Base-by-base conservation (phyloP, 495 filamentous ascomycete species). In the Tirmania nivea region DNA sequence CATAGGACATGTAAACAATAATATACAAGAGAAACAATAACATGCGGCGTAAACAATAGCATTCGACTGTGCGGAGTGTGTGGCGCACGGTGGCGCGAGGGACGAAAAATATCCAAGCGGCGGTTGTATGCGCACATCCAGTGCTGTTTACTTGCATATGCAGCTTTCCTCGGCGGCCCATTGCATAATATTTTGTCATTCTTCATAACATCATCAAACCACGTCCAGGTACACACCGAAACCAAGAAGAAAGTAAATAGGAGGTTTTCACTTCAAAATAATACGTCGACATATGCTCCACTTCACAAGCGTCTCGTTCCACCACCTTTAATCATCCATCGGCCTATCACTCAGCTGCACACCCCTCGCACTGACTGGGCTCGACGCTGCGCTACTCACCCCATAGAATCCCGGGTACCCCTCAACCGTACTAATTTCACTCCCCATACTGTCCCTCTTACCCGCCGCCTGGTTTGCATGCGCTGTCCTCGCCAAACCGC, bases 321-420 rank as follows among this genome's bases (percentile, higher is more conserved):
- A 52, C 39, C 39, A 45, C 12, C 12, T 1, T 45, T 19, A 45
- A 67, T 90, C 81, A 66, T 88, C 81, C 84, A 89, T 86, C 12
- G 86, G 81, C 67, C 75, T 78, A 63, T 94, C 86, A 54, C 78
- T 79, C 67, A 94, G 73, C 53, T 79, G 82, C n/a, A 25, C 93
- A 83, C 20, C 86, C 83, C 55, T 73, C 68, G 8, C 55, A 51
- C 35, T 57, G 60, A 49, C 54, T 57, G 34, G 61, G 59, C 37
- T 63, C 58, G 50, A 60, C 57, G 21, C 55, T 34, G 42, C 52
- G 47, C 34, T 19, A 37, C 54, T 50, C 65, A 52, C 14, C 56
- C 54, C 39, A 19, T 45, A 45, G 17, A 5, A 45, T 45, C 39
- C 39, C 12, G 1, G 4, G 9, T 45, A 45, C 14, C 39, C 17